Base-by-base conservation (phyloP, 371 early-diverging fungal genomes). In the Saksenaea vasiformis region DNA sequence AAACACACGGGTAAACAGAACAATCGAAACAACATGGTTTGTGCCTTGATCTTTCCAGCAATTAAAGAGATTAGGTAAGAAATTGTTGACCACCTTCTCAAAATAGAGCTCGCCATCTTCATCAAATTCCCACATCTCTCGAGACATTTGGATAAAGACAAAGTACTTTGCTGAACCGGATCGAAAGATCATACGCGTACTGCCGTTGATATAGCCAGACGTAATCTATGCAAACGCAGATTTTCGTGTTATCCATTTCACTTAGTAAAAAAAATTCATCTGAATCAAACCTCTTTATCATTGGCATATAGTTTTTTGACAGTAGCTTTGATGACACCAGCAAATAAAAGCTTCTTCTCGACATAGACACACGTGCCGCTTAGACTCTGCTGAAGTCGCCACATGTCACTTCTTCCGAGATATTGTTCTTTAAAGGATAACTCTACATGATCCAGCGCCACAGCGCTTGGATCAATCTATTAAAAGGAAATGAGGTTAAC, bases 111-210 rank as follows among this genome's bases (percentile, higher is more conserved):
- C 94, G 5, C 97, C 97, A 68, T 97, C 97, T 65, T 97, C 96
- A 59, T 94, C 96, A 79, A 96, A 97, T 41, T 95, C 93, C 93
- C 94, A 94, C 95, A 97, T 95, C 78, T 98, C 98, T 39, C 88
- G 87, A 28, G 92, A 92, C 92, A 98, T 91, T 76, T 98, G 98
- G 35, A 98, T 87, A 70, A 97, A 93, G 14, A 98, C 79, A 74
- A 95, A 95, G 65, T 88, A 92, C 61, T 95, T 93, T 4, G 97
- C 95, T 0, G 97, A 94, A 64, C 95, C 95, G 8, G 98, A 97
- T 26, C 98, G 82, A 65, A 95, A 97, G n/a, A 97, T 91, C 58
- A 90, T 79, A 66, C 90, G 87, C 4, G 98, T 96, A 22, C 85
- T 81, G 15, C 83, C 85, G 22, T 86, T 90, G 36, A 98, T 85